phyloP scores from a whole-genome alignment of 768 basidiomycete species.

The Xanthoconium purpureum region DNA sequence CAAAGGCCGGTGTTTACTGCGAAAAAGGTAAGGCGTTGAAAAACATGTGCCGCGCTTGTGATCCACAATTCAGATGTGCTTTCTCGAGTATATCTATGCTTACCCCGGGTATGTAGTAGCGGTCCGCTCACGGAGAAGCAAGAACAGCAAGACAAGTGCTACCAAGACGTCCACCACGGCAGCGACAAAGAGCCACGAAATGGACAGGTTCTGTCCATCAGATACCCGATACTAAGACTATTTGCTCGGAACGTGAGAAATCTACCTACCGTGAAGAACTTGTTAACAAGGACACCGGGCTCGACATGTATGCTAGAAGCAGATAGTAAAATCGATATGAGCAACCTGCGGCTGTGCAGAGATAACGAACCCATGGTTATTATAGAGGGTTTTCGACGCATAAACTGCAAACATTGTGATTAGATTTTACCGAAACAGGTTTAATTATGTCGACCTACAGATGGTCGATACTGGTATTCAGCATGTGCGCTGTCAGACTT shows the following conservation, averaged over 20 bases:
- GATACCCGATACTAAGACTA: not conserved
- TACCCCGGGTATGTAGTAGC: not conserved
- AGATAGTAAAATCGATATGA: not conserved
- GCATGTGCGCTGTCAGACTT: not conserved
- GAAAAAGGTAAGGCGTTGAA: conserved; percentile 7
- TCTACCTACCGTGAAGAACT: not conserved
- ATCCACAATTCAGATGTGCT: not conserved
- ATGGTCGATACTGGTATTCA: not conserved
- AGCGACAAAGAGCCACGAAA: not conserved
- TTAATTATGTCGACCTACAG: not conserved
- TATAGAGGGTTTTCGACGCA: not conserved
- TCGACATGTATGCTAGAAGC: not conserved
- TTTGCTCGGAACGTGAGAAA: not conserved
- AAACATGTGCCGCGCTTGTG: not conserved
- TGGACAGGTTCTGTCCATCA: not conserved
- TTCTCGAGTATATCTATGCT: not conserved
- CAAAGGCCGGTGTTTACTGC: not conserved
- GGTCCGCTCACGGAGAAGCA: not conserved
- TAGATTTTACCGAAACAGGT: not conserved
- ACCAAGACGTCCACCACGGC: conserved; percentile 6
- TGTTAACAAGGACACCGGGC: fast-evolving
- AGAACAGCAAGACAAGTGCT: not conserved
- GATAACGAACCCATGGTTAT: conserved; percentile 3
- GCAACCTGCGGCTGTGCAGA: too few relatives aligned
- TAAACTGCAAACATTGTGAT: conserved; percentile 1